Percentiles rank a stretch among this genome's conserved stretches.
Evolutionary conservation across 2,329 filamentous ascomycete genomes (phyloP).

Genomic region (Neonectria faginata): DNA sequence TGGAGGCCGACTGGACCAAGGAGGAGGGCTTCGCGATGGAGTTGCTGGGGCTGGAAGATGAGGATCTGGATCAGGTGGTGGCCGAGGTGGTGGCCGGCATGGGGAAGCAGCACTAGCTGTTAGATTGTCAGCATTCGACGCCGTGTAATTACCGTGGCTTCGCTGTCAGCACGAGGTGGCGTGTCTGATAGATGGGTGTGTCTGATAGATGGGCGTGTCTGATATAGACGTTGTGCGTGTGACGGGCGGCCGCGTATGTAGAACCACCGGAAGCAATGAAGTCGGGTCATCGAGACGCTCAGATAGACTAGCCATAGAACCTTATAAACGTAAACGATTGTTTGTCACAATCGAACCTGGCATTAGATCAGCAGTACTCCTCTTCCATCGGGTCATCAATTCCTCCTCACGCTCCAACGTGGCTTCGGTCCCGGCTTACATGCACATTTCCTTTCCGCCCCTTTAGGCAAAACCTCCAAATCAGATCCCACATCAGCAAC

Average conservation of each 20-base stretch:
- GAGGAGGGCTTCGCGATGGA: conserved; percentile 61
- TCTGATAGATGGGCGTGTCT: not conserved
- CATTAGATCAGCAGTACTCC: not conserved
- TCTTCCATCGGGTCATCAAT: conserved; percentile 26
- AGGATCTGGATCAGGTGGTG: conserved; percentile 59
- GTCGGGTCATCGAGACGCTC: not conserved
- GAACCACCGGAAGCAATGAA: not conserved
- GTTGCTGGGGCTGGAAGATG: conserved; percentile 58
- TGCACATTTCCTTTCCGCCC: not conserved
- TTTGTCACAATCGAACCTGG: not conserved
- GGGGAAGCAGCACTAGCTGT: conserved; percentile 23
- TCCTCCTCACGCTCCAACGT: conserved; percentile 10
- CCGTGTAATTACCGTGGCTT: not conserved
- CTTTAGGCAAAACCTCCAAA: conserved; percentile 11
- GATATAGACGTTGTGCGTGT: not conserved
- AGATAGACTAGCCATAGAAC: not conserved
- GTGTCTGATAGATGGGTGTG: not conserved
- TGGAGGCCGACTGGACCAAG: conserved; percentile 62
- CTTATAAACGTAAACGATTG: not conserved
- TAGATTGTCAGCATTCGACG: not conserved
- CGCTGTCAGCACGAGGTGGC: not conserved
- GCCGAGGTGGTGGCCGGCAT: conserved; percentile 48
- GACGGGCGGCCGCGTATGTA: not conserved
- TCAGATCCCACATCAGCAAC: conserved; percentile 12
- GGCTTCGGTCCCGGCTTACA: conserved; percentile 15